Evolutionary conservation across 2,329 filamentous ascomycete species (phyloP), one percentile per base, ranked within the genome.

Genomic region (Elsinoe fawcettii): DNA sequence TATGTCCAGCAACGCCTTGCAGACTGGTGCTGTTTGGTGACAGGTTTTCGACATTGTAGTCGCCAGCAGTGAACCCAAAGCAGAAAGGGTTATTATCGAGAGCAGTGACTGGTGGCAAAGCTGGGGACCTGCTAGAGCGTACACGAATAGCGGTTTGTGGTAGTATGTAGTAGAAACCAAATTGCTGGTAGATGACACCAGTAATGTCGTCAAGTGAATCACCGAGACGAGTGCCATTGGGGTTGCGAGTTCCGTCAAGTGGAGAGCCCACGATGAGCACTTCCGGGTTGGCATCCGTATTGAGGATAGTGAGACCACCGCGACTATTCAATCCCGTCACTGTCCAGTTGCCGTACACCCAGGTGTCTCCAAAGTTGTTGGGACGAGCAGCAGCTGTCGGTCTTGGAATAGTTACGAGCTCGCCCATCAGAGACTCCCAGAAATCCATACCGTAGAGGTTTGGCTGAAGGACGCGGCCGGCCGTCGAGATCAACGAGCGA

Each of bases 31-130:
- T 81, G 32, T 72, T 75, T 0, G 84, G 80, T 6, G 75, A 71
- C 14, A 88, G 74, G 69, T 88, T 88, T 69, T 87, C 83, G 30
- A 87, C 77, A 68, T 88, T 88, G 75, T 88, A 88, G 60, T 79
- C 77, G 51, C 80, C 84, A 22, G 87, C 68, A 1, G 84, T 86
- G 59, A 88, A 70, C 41, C 79, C 81, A 1, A 73, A 73, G 71
- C 86, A 88, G 58, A 73, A 74, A 1, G 80, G 79, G 23, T 71
- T 74, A 62, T 81, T 81, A 23, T 69, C 67, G 34, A 88, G 76
- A 16, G 73, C 75, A 3, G 80, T 79, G 0, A 80, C 68, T 0
- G 76, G 73, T 9, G 79, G 76, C 7, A 80, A 66, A 5, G 70
- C 67, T 2, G 79, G 77, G 7, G 73, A 68, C 30, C 72, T 69